Evolutionary conservation across 2,329 filamentous ascomycete genomes (phyloP).

Genomic region (Alternaria sp.): DNA sequence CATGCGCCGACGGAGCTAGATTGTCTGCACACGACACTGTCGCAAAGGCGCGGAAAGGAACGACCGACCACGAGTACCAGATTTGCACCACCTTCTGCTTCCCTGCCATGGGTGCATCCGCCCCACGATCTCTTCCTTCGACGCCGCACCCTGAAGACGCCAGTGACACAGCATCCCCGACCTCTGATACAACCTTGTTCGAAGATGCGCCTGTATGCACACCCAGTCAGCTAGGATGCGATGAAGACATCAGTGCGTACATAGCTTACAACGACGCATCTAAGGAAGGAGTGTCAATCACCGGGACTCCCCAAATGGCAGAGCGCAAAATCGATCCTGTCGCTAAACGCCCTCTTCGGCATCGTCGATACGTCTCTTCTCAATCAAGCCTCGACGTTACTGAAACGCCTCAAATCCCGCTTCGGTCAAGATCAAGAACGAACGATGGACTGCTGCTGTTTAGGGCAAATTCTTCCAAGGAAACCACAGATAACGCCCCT

Average conservation of each 20-base stretch:
- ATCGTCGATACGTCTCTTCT: neutral
- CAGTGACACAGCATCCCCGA: constrained; percentile 7
- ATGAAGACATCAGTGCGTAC: neutral
- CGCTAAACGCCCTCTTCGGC: neutral
- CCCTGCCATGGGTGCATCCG: neutral
- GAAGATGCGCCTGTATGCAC: constrained; percentile 5
- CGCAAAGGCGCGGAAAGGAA: neutral
- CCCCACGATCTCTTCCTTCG: neutral
- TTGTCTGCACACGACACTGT: neutral
- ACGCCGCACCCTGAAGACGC: neutral
- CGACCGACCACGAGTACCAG: neutral
- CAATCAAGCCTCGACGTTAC: neutral
- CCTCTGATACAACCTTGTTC: constrained; percentile 16
- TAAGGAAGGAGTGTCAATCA: neutral
- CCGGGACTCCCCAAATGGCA: neutral
- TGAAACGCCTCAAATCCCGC: neutral
- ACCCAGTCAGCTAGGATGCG: neutral
- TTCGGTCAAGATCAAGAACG: constrained; percentile 7
- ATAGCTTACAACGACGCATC: neutral
- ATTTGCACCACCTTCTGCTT: neutral
- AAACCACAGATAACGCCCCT: neutral
- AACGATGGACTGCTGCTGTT: constrained; percentile 18
- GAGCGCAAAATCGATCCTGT: neutral
- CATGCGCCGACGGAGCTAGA: neutral
- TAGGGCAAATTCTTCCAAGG: constrained; percentile 7